Conservation (phyloP, 805 yeast genomes). For the Myxozyma sirexii region DNA sequence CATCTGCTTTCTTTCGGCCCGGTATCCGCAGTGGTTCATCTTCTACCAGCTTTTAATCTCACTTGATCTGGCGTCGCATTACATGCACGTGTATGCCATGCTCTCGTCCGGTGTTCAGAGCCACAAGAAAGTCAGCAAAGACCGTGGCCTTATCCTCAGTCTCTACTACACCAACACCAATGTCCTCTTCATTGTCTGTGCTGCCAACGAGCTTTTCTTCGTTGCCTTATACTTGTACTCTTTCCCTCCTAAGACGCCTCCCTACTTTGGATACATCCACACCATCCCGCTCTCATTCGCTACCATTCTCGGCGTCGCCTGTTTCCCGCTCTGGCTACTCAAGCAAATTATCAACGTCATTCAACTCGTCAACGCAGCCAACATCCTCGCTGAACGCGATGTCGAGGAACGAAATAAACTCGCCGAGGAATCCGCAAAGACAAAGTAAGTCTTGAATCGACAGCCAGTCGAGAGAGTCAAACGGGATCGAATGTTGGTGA, state of each 20-base stretch:
- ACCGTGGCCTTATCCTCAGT: conserved; percentile 70
- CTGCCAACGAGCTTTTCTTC: conserved; percentile 90
- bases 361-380: conserved; percentile 84
- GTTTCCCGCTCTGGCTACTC: conserved; percentile 85
- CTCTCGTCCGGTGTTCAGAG: conserved; percentile 74
- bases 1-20: conserved; percentile 78
- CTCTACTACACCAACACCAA: conserved; percentile 81
- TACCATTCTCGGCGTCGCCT: conserved; percentile 56
- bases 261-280: conserved; percentile 37
- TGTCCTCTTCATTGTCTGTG: conserved; percentile 86
- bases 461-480: too few relatives aligned
- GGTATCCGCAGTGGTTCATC: conserved; percentile 71
- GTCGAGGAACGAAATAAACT: conserved; percentile 52
- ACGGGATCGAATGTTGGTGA: too few relatives aligned
- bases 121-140: conserved; percentile 79
- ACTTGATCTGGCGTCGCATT: conserved; percentile 83
- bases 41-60: conserved; percentile 83
- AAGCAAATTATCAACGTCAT: conserved; percentile 89
- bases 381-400: conserved; percentile 76
- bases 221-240: conserved; percentile 82
- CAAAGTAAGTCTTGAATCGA: conserved; percentile 1
- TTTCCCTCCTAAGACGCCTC: conserved; percentile 54
- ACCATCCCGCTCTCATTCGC: conserved; percentile 56
- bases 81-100: conserved; percentile 98
- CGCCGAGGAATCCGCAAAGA: conserved; percentile 4